phyloP scores from a whole-genome alignment of 176 grass and related monocot species.

The Pontederia paniculata region DNA sequence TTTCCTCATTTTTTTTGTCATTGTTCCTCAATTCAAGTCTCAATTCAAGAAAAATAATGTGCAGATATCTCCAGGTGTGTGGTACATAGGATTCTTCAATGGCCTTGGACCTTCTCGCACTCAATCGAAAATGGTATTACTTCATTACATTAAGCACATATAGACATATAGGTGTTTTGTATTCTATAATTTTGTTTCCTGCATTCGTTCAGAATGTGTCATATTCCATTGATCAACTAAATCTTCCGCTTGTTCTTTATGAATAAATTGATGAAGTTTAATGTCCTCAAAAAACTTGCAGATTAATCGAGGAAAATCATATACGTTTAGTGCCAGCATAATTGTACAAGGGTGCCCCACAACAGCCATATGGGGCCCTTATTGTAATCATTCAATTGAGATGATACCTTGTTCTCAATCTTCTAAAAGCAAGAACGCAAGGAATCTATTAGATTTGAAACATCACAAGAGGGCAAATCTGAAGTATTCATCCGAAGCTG shows the following conservation, averaged over 20 bases:
- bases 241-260: background rate
- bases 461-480: background rate
- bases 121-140: constrained; percentile 95
- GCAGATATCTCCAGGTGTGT: constrained; percentile 72
- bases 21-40: background rate
- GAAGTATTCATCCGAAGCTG: constrained; percentile 11
- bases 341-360: constrained; percentile 50
- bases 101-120: constrained; percentile 77
- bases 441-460: constrained; percentile 35
- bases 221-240: background rate
- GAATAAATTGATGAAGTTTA: background rate
- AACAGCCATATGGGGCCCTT: constrained; percentile 50
- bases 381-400: constrained; percentile 60
- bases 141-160: background rate
- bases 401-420: constrained; percentile 63
- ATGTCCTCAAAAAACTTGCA: constrained; percentile 29
- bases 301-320: constrained; percentile 71
- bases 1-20: background rate
- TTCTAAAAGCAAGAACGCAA: constrained; percentile 44
- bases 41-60: background rate
- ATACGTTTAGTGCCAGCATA: constrained; percentile 56
- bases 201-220: background rate
- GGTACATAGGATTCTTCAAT: constrained; percentile 98
- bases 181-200: background rate
- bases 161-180: background rate